Evolutionary conservation across 2,329 filamentous ascomycete genomes (phyloP).

Genomic region (Teratosphaeria viscida): DNA sequence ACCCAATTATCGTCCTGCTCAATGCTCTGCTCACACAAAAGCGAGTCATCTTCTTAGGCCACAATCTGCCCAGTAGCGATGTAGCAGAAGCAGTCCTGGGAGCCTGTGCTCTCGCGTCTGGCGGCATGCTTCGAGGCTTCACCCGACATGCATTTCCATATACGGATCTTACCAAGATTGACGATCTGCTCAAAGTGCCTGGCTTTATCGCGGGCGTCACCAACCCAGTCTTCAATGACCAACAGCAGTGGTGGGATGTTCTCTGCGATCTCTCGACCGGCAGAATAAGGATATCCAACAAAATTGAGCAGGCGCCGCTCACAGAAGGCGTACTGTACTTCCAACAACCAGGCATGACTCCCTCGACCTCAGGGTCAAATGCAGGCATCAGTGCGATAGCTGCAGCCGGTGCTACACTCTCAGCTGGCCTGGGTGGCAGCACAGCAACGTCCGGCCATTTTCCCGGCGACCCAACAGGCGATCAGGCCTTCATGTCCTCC

Average conservation of each 20-base stretch:
- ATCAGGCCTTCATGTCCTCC: constrained; percentile 78
- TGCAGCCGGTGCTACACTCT: constrained; percentile 24
- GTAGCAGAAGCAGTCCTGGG: constrained; percentile 96
- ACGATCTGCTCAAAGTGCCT: constrained; percentile 88
- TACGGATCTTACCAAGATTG: constrained; percentile 94
- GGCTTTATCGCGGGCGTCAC: constrained; percentile 97
- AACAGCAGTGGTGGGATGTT: constrained; percentile 97
- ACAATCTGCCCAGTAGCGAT: constrained; percentile 89
- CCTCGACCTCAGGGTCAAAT: not conserved
- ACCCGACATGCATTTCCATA: constrained; percentile 95
- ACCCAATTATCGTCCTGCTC: constrained; percentile 87
- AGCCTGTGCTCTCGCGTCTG: constrained; percentile 88
- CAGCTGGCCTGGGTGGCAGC: constrained; percentile 24
- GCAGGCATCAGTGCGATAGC: constrained; percentile 20
- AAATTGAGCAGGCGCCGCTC: constrained; percentile 66
- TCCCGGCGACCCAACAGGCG: constrained; percentile 63
- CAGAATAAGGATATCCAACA: constrained; percentile 85
- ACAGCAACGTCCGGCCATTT: constrained; percentile 21
- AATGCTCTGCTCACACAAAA: constrained; percentile 96
- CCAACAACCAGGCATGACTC: constrained; percentile 45
- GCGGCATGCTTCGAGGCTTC: constrained; percentile 85
- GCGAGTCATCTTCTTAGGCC: constrained; percentile 86
- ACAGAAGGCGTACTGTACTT: constrained; percentile 85
- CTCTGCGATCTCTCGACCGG: constrained; percentile 87
- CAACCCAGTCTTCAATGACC: constrained; percentile 89